phyloP scores from a whole-genome alignment of 768 basidiomycete species.

The Agrocybe praecox region DNA sequence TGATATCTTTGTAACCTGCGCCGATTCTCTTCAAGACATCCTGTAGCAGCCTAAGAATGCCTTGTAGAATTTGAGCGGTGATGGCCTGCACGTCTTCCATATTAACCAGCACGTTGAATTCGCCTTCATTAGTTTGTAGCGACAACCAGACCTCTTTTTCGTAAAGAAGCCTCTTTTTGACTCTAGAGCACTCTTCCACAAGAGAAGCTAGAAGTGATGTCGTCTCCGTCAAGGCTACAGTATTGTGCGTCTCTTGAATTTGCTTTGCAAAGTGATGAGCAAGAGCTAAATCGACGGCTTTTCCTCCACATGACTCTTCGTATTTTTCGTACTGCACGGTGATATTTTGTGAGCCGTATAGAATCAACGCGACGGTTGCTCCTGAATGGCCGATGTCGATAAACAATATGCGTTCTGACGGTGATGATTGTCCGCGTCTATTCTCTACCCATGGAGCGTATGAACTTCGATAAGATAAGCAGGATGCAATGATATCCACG shows the following conservation, averaged over 20 bases:
- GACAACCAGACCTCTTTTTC: not conserved
- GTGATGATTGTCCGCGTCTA: not conserved
- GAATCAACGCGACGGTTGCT: not conserved
- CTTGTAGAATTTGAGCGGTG: not conserved
- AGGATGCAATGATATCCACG: not conserved
- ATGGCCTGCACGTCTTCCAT: not conserved
- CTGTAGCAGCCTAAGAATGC: not conserved
- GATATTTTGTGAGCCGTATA: not conserved
- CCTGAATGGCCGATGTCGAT: not conserved
- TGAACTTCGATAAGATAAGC: not conserved
- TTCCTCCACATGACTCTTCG: not conserved
- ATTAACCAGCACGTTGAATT: not conserved
- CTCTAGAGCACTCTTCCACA: not conserved
- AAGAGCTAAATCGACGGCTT: slow-evolving; percentile 1
- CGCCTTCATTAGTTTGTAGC: not conserved
- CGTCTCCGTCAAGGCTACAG: not conserved
- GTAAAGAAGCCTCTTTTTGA: not conserved
- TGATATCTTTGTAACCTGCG: not conserved
- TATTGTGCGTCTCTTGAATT: not conserved
- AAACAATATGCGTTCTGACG: not conserved
- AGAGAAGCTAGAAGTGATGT: not conserved
- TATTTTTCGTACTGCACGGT: not conserved
- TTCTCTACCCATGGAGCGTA: not conserved
- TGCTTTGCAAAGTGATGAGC: not conserved
- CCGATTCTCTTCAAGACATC: not conserved